Percentiles rank a stretch among this genome's conserved stretches.
These are phyloP conservation scores for Fusarium camptoceras DNA, from an alignment of 2,329 filamentous ascomycete species.

Conservation along the genomic window DNA sequence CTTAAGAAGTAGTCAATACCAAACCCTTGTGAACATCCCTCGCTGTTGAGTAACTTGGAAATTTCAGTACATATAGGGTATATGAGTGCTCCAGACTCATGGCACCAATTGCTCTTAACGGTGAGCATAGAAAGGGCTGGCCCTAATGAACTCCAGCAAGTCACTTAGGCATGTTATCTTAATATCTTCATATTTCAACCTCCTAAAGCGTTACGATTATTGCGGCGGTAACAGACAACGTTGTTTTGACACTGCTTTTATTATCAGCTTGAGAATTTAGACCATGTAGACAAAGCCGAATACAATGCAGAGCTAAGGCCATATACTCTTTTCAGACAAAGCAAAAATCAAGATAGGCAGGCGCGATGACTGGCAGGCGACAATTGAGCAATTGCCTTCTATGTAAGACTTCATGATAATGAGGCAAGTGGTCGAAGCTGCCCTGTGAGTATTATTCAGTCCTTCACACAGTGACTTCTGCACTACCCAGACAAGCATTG, in stretches of 20 bases:
- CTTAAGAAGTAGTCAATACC: neutral
- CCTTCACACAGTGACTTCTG: neutral
- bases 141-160: neutral
- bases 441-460: neutral
- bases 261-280: neutral
- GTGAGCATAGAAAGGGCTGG: neutral
- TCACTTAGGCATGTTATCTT: fast-evolving
- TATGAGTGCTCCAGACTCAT: neutral
- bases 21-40: neutral
- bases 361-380: neutral
- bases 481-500: neutral
- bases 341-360: neutral
- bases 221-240: too few species aligned
- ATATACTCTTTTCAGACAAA: neutral
- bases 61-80: neutral
- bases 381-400: neutral
- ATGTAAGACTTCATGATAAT: neutral
- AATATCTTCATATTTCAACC: neutral
- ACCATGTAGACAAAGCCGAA: neutral
- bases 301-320: neutral
- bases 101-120: neutral
- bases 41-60: neutral
- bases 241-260: neutral
- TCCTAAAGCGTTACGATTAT: neutral
- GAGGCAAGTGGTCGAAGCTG: neutral